Percentiles rank a stretch among this genome's conserved stretches.
Evolutionary conservation across 805 yeast genomes (phyloP).

Genomic region (Starmera amethionina): DNA sequence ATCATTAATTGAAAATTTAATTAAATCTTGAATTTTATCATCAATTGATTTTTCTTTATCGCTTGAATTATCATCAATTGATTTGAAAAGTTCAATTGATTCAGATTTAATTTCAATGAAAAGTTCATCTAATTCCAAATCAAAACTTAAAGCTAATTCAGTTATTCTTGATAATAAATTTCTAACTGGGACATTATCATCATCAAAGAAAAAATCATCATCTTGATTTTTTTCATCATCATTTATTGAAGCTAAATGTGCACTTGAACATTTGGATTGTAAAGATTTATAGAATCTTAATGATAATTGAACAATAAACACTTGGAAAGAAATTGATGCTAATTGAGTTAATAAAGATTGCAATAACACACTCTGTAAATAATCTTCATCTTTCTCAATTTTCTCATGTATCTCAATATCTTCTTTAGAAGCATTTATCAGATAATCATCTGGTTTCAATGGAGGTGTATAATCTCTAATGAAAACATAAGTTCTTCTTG

Average conservation of each 20-base stretch:
- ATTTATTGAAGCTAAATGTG: background rate
- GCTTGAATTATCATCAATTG: constrained; percentile 21
- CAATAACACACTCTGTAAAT: constrained; percentile 55
- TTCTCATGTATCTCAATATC: constrained; percentile 31
- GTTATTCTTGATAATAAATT: constrained; percentile 30
- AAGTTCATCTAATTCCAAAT: constrained; percentile 41
- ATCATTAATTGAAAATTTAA: constrained; percentile 27
- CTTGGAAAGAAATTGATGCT: constrained; percentile 29
- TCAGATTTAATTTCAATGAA: constrained; percentile 26
- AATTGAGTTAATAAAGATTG: constrained; percentile 51
- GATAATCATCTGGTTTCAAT: constrained; percentile 27
- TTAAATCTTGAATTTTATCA: constrained; percentile 24
- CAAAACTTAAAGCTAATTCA: constrained; percentile 53
- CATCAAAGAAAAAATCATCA: constrained; percentile 2
- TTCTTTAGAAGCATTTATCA: constrained; percentile 19
- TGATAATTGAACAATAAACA: constrained; percentile 18
- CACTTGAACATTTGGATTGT: constrained; percentile 8
- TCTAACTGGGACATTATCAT: constrained; percentile 14
- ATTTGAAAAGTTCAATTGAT: constrained; percentile 32
- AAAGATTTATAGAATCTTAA: constrained; percentile 17
- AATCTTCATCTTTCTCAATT: constrained; percentile 43
- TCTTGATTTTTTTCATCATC: constrained; percentile 8
- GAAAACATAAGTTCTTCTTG: constrained; percentile 57
- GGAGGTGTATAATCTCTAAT: constrained; percentile 49
- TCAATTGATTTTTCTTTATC: constrained; percentile 21